Evolutionary conservation across 345 rosid species (phyloP).

Genomic region (Gossypium sturtianum): DNA sequence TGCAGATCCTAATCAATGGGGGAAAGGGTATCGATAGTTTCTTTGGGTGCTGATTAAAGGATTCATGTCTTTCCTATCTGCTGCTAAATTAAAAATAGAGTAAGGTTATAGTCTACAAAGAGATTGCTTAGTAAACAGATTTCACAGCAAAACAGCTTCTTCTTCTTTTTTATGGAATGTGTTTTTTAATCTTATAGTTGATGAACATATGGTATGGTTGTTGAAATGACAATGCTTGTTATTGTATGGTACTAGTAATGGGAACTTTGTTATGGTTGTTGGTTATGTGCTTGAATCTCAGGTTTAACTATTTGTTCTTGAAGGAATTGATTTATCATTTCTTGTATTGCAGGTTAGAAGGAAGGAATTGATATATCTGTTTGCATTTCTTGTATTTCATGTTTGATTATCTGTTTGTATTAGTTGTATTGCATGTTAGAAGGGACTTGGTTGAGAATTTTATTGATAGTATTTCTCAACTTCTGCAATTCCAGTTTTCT

Average conservation of each 20-base stretch:
- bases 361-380: too few species aligned
- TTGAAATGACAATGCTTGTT: background rate
- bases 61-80: background rate
- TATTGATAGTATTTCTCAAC: background rate
- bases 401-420: too few species aligned
- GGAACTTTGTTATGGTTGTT: background rate
- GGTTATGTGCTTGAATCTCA: background rate
- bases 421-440: too few species aligned
- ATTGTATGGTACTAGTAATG: background rate
- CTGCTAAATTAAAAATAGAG: background rate
- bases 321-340: too few species aligned
- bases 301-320: background rate
- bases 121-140: too few species aligned
- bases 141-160: too few species aligned
- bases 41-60: background rate
- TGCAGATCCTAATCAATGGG: slow-evolving; percentile 6
- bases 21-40: too few species aligned
- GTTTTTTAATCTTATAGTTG: background rate
- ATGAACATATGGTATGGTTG: background rate
- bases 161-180: background rate
- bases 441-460: background rate
- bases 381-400: too few species aligned
- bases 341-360: too few species aligned
- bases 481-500: background rate
- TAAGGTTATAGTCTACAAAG: background rate